Evolutionary conservation across 2,329 filamentous ascomycete genomes (phyloP).

Genomic region (Colletotrichum viniferum): DNA sequence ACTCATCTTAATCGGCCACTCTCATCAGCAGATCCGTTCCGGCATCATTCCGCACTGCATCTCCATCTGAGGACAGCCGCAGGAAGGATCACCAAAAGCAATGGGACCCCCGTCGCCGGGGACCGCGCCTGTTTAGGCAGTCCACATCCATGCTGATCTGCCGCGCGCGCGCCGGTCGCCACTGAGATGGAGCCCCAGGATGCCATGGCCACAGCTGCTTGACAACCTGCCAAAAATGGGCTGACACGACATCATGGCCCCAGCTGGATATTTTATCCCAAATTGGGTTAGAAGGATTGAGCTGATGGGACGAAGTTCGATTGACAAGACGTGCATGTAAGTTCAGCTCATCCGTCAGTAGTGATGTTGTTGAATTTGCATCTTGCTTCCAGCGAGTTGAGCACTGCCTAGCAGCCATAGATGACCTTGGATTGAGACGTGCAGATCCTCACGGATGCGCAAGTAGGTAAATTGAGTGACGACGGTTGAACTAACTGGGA

Average conservation of each 20-base stretch:
- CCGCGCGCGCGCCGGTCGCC: conserved; percentile 4
- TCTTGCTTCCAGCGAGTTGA: not conserved
- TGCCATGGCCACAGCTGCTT: not conserved
- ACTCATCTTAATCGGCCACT: not conserved
- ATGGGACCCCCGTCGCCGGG: not conserved
- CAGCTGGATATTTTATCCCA: not conserved
- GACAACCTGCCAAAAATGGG: conserved; percentile 11
- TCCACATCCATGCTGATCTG: conserved; percentile 6
- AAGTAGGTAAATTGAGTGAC: fast-evolving
- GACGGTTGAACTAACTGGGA: not conserved
- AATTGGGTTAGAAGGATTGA: not conserved
- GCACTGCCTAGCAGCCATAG: fast-evolving
- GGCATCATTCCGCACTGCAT: not conserved
- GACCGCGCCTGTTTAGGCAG: conserved; percentile 11
- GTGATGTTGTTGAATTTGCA: not conserved
- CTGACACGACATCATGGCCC: not conserved
- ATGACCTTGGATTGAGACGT: not conserved
- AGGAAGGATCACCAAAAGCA: conserved; percentile 3
- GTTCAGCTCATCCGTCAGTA: not conserved
- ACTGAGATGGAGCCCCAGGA: not conserved
- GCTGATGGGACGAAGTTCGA: not conserved
- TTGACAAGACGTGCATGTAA: not conserved
- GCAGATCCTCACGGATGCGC: not conserved
- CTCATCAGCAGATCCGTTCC: not conserved
- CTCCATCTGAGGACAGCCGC: not conserved